Percentiles rank a stretch among this genome's conserved stretches.
Evolutionary conservation across 371 early-diverging fungal species (phyloP).

Genomic region (Mortierella sp.): DNA sequence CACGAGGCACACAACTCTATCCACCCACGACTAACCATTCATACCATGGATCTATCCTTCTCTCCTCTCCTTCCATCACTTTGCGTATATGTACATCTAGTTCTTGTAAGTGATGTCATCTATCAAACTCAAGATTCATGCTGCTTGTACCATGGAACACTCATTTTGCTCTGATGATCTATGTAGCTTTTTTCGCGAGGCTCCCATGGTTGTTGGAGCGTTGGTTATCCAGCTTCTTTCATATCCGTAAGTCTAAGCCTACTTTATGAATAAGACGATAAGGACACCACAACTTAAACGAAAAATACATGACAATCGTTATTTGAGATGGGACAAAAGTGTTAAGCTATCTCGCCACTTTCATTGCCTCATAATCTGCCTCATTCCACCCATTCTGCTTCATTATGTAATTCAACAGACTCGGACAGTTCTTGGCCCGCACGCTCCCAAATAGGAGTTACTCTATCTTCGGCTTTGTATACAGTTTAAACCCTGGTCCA

Average conservation of each 20-base stretch:
- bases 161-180: not conserved
- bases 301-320: not conserved
- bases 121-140: not conserved
- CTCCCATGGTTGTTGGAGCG: constrained; percentile 31
- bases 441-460: constrained; percentile 72
- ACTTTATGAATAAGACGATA: not conserved
- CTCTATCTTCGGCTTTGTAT: constrained; percentile 64
- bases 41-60: too few species aligned
- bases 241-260: constrained; percentile 30
- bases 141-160: not conserved
- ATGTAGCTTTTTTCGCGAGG: constrained; percentile 40
- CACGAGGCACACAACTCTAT: not conserved
- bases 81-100: too few species aligned
- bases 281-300: not conserved
- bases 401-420: not conserved
- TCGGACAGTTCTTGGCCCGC: constrained; percentile 67
- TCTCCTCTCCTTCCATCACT: too few species aligned
- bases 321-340: not conserved
- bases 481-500: constrained; percentile 76
- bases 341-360: not conserved
- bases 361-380: not conserved
- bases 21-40: not conserved
- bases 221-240: constrained; percentile 43
- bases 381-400: not conserved
- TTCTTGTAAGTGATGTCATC: not conserved